Percentiles rank a stretch among this genome's conserved stretches.
Conservation (phyloP, 2,329 filamentous ascomycete genomes). For the Fusarium napiforme region DNA sequence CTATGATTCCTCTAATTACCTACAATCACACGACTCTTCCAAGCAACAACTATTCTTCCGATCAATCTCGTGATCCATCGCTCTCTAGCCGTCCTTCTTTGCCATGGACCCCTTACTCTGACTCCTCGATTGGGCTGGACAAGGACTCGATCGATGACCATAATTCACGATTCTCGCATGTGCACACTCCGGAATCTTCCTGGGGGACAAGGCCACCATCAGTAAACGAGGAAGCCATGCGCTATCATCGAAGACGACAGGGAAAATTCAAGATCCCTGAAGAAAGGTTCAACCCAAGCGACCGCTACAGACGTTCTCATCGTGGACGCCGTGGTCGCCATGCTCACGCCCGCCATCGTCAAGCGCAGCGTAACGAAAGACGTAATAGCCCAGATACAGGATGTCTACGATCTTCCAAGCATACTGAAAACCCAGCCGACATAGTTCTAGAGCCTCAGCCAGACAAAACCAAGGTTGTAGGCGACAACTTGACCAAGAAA, state of each 20-base stretch:
- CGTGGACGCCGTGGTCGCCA: not conserved
- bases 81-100: not conserved
- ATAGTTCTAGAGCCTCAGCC: not conserved
- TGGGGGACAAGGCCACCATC: slow-evolving; percentile 14
- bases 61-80: slow-evolving; percentile 1
- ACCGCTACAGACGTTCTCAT: not conserved
- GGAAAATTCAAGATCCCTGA: not conserved
- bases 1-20: not conserved
- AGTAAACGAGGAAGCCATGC: slow-evolving; percentile 15
- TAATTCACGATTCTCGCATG: not conserved
- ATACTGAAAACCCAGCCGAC: not conserved
- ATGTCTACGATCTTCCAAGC: not conserved
- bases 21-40: slow-evolving; percentile 2
- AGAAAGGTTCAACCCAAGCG: slow-evolving; percentile 1
- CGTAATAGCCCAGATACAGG: not conserved
- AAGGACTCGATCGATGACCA: slow-evolving; percentile 18
- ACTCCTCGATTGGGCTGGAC: not conserved
- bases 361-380: not conserved
- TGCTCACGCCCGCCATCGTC: slow-evolving; percentile 3
- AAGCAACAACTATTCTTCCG: not conserved
- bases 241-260: not conserved
- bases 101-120: not conserved
- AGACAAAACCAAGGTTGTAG: not conserved
- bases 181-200: slow-evolving; percentile 25
- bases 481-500: slow-evolving; percentile 18